phyloP scores from a whole-genome alignment of 805 yeast species.

The Isabelozyma rhagii region DNA sequence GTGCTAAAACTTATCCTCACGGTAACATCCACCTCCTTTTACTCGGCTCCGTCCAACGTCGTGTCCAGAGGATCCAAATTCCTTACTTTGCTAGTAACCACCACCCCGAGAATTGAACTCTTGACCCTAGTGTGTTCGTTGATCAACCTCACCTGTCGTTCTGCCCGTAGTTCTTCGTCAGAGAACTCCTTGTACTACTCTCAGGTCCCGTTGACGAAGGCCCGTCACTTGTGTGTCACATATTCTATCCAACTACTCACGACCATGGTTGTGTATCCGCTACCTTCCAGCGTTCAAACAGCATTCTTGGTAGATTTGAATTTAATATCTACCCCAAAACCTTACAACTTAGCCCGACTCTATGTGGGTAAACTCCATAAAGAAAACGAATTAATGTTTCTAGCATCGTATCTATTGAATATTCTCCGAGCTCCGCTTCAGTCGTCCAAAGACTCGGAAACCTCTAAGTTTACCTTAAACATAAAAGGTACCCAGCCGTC shows the following conservation, averaged over 20 bases:
- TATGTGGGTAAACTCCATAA: conserved; percentile 53
- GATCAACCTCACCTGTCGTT: conserved; percentile 58
- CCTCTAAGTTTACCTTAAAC: conserved; percentile 6
- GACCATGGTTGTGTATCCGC: conserved; percentile 58
- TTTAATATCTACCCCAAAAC: conserved; percentile 25
- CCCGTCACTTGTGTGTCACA: conserved; percentile 48
- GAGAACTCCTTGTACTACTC: conserved; percentile 45
- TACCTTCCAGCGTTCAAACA: conserved; percentile 45
- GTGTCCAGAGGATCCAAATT: conserved; percentile 58
- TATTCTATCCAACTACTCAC: conserved; percentile 62
- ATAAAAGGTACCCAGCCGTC: conserved; percentile 17
- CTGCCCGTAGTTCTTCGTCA: conserved; percentile 34
- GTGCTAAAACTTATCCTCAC: conserved; percentile 59
- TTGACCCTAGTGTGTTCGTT: conserved; percentile 64
- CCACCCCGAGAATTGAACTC: conserved; percentile 46
- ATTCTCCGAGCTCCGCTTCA: conserved; percentile 48
- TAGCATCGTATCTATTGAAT: conserved; percentile 46
- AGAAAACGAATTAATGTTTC: conserved; percentile 50
- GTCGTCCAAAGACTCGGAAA: conserved; percentile 9
- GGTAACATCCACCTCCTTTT: conserved; percentile 61
- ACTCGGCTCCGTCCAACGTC: conserved; percentile 39
- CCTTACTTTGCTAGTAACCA: conserved; percentile 51
- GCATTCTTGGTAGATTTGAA: conserved; percentile 31
- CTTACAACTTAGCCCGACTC: conserved; percentile 47
- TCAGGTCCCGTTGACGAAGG: conserved; percentile 27